These are phyloP conservation scores for Melastoma candidum DNA, from an alignment of 441 rosid species.

Conservation along the genomic window DNA sequence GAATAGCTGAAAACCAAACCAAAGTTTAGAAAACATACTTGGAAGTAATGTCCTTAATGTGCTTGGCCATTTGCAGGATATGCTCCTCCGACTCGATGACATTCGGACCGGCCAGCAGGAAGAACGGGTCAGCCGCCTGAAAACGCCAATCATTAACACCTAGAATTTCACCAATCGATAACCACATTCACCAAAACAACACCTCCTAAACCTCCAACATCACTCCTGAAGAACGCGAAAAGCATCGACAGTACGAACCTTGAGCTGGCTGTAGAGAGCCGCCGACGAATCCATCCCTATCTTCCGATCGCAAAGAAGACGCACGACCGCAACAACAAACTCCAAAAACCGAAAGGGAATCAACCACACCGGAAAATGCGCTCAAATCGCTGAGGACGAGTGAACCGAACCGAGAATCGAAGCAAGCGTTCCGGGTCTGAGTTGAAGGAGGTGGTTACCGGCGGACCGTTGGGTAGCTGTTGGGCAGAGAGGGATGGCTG, in stretches of 20 bases:
- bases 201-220: not conserved
- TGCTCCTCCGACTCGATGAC: constrained; percentile 93
- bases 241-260: constrained; percentile 25
- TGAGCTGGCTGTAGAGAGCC: constrained; percentile 44
- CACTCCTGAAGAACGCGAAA: not conserved
- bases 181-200: not conserved
- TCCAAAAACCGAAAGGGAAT: too few relatives aligned
- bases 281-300: constrained; percentile 38
- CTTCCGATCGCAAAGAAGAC: not conserved
- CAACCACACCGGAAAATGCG: too few relatives aligned
- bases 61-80: constrained; percentile 57
- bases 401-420: too few relatives aligned
- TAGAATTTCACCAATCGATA: too few relatives aligned
- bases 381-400: too few relatives aligned
- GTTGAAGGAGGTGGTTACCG: too few relatives aligned
- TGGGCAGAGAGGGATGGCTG: too few relatives aligned
- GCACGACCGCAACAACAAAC: too few relatives aligned
- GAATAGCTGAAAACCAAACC: not conserved
- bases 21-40: constrained; percentile 32
- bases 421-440: too few relatives aligned
- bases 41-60: constrained; percentile 48
- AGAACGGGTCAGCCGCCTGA: constrained; percentile 74
- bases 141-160: not conserved
- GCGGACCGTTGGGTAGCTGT: too few relatives aligned
- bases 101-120: constrained; percentile 85